A percentile compares a stretch with the other conserved stretches of the same genome.
phyloP scores from a whole-genome alignment of 1,284 basidiomycete species.

The Thecaphora thlaspeos region DNA sequence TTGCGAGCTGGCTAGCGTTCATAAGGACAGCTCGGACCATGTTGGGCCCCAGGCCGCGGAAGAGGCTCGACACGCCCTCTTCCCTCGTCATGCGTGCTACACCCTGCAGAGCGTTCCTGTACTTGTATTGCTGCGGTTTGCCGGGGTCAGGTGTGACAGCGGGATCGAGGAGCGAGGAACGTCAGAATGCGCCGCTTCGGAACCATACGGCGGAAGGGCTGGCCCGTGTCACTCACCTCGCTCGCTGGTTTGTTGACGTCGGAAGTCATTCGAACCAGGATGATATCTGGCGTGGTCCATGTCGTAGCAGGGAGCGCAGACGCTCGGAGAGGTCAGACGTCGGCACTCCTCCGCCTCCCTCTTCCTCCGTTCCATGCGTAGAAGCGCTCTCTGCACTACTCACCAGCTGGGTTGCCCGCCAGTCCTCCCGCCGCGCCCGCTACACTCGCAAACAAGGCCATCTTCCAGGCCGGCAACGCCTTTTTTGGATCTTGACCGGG shows the following conservation, averaged over 20 bases:
- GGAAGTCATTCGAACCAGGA: slow-evolving; percentile 60
- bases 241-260: slow-evolving; percentile 53
- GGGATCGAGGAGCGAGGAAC: too few relatives aligned
- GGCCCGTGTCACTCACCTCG: background rate
- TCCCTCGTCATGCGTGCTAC: slow-evolving; percentile 60
- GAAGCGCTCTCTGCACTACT: too few relatives aligned
- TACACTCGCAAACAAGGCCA: slow-evolving; percentile 40
- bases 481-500: slow-evolving; percentile 11
- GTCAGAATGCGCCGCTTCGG: too few relatives aligned
- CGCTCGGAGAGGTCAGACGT: too few relatives aligned
- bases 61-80: slow-evolving; percentile 60
- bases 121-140: slow-evolving; percentile 50
- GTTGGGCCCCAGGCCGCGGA: slow-evolving; percentile 62
- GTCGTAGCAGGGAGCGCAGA: too few relatives aligned
- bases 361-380: too few relatives aligned
- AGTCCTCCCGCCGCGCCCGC: slow-evolving; percentile 52
- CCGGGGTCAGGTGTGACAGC: too few relatives aligned
- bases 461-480: slow-evolving; percentile 30
- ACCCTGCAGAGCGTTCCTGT: slow-evolving; percentile 60
- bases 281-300: slow-evolving; percentile 61
- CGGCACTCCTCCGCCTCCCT: too few relatives aligned
- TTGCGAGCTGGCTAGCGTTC: slow-evolving; percentile 59
- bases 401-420: slow-evolving; percentile 47
- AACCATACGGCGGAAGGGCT: too few relatives aligned
- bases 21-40: slow-evolving; percentile 62